Evolutionary conservation across 495 filamentous ascomycete species (phyloP).

Genomic region (Massariosphaeria phaeospora): DNA sequence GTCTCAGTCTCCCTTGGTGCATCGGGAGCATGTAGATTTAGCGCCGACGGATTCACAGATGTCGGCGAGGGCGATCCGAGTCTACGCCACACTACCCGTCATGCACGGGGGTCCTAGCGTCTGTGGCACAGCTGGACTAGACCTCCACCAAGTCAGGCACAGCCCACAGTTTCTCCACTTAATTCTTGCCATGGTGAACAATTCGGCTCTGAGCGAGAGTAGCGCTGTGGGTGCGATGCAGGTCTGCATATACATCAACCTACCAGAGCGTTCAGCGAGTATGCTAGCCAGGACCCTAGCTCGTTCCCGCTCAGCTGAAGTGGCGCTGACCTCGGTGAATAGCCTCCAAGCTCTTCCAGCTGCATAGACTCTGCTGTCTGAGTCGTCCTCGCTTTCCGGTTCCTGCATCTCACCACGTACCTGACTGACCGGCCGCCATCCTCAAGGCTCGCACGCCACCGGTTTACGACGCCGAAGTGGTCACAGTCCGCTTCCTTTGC

Average conservation of each 20-base stretch:
- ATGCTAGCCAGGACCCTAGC: constrained; percentile 10
- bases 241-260: not conserved
- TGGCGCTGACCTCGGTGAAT: constrained; percentile 16
- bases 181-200: not conserved
- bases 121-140: constrained; percentile 11
- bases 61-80: too few relatives aligned
- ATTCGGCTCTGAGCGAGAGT: constrained; percentile 8
- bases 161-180: not conserved
- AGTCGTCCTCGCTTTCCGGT: not conserved
- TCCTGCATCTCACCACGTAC: not conserved
- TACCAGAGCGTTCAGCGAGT: constrained; percentile 12
- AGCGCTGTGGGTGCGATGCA: not conserved
- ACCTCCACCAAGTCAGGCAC: not conserved
- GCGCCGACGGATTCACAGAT: too few relatives aligned
- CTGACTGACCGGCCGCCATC: not conserved
- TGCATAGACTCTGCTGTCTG: not conserved
- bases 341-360: constrained; percentile 8
- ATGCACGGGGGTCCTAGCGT: not conserved
- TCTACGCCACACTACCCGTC: not conserved
- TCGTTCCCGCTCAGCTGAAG: constrained; percentile 2
- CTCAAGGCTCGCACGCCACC: too few relatives aligned
- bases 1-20: too few relatives aligned
- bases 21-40: too few relatives aligned
- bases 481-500: too few relatives aligned
- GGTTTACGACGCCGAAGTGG: too few relatives aligned